Base-by-base conservation (phyloP, 805 yeast species). In the Scheffersomyces coipomensis region DNA sequence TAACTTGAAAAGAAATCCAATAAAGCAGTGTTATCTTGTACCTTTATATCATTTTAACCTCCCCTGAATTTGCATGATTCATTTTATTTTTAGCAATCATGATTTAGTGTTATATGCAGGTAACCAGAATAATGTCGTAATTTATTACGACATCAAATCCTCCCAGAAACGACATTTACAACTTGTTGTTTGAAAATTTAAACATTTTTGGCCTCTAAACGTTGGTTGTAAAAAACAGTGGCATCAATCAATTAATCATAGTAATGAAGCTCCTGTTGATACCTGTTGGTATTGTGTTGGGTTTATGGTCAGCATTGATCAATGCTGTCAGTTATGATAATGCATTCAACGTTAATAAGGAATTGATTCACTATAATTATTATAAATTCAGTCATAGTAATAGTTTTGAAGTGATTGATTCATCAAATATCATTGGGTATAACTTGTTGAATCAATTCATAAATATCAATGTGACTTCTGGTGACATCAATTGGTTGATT, bases 351-450 rank as follows among this genome's bases (percentile, higher is more conserved):
- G n/a, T n/a, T n/a, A 57, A 58, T 13, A 63, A 64, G 24, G 87
- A 81, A 48, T 80, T 83, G 83, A 72, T 77, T 33, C 54, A 68
- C 7, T 64, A 62, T 22, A 71, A 68, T 35, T 55, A 75, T 21
- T 83, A 83, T 1, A 47, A 52, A 5, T 61, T 27, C 7, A 5
- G 15, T 5, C n/a, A n/a, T n/a, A 6, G 5, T 13, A 11, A 27
- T 15, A 21, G 9, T 6, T 27, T 13, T 15, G n/a, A 27, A 27
- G 18, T 27, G 5, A n/a, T 27, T 27, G 17, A n/a, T 27, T 5
- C 18, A 13, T 4, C 17, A 4, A 27, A 27, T 27, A 15, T 27
- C 12, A 13, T 27, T 13, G 30, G 30, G 15, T 27, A 5, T 15
- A 13, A n/a, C 5, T 5, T 3, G 3, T 27, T 27, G 7, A 27